These are phyloP conservation scores for Misopates orontium DNA, from an alignment of 257 asterid species.

Conservation along the genomic window DNA sequence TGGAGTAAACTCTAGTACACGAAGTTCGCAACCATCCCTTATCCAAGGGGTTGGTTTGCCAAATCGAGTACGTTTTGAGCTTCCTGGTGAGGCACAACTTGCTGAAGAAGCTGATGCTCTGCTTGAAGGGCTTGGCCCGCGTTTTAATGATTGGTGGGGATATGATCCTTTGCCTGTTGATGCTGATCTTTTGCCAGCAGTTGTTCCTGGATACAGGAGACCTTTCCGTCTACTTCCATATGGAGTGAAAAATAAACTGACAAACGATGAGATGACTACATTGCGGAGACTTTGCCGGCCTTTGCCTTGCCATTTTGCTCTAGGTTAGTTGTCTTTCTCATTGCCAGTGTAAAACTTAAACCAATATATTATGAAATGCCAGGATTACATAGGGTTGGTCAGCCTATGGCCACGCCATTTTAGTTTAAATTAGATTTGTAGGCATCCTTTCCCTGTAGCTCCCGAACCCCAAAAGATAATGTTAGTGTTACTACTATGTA, in stretches of 20 bases:
- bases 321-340: slow-evolving; percentile 55
- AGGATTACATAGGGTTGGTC: neutral
- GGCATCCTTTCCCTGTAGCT: too few relatives aligned
- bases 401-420: slow-evolving; percentile 11
- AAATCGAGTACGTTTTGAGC: slow-evolving; percentile 79
- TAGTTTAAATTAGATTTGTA: slow-evolving; percentile 9
- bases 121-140: slow-evolving; percentile 94
- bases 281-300: slow-evolving; percentile 89
- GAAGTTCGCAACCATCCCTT: slow-evolving; percentile 45
- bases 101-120: slow-evolving; percentile 75
- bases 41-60: slow-evolving; percentile 86
- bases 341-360: neutral
- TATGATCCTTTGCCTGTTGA: slow-evolving; percentile 88
- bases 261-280: slow-evolving; percentile 90
- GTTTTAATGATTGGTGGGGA: slow-evolving; percentile 98
- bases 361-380: neutral
- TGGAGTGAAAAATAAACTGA: slow-evolving; percentile 78
- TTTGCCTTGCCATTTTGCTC: slow-evolving; percentile 88
- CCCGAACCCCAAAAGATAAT: neutral
- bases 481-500: slow-evolving; percentile 1
- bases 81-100: slow-evolving; percentile 87
- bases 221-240: slow-evolving; percentile 94
- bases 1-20: slow-evolving; percentile 28
- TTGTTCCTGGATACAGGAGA: slow-evolving; percentile 74
- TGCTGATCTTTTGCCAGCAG: slow-evolving; percentile 94